Conservation (phyloP, 306 rosid species). For the Phaseolus lunatus region DNA sequence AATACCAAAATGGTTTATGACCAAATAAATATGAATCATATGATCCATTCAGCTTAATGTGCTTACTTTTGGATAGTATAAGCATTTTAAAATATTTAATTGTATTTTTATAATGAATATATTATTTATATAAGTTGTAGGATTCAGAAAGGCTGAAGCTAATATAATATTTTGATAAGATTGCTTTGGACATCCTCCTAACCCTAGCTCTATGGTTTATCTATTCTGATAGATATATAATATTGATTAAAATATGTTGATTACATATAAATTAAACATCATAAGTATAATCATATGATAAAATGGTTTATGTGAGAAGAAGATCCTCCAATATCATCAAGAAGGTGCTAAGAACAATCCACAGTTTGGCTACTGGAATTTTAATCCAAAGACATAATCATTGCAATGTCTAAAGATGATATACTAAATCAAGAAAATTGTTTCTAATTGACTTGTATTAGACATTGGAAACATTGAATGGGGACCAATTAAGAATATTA, state of each 20-base stretch:
- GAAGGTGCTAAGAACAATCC: neutral
- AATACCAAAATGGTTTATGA: conserved; percentile 16
- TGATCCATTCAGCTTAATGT: conserved; percentile 22
- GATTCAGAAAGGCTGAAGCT: neutral
- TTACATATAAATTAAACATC: neutral
- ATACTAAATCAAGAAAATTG: conserved; percentile 3
- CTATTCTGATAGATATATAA: neutral
- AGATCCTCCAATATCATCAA: neutral
- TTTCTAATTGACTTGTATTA: conserved; percentile 39
- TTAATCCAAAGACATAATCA: conserved; percentile 37
- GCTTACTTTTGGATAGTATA: neutral
- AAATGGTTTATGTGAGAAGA: neutral
- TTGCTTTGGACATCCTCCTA: neutral
- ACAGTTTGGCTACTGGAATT: conserved; percentile 21
- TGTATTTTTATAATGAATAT: neutral
- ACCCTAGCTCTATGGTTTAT: neutral
- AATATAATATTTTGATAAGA: neutral
- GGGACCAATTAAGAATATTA: conserved; percentile 18
- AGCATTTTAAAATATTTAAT: neutral
- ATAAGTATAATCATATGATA: neutral
- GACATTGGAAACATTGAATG: conserved; percentile 46
- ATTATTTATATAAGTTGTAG: neutral
- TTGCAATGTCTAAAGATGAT: conserved; percentile 20
- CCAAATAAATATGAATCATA: neutral
- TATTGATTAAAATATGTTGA: neutral